Evolutionary conservation across 257 asterid species (phyloP).

Genomic region (Ballota nigra): DNA sequence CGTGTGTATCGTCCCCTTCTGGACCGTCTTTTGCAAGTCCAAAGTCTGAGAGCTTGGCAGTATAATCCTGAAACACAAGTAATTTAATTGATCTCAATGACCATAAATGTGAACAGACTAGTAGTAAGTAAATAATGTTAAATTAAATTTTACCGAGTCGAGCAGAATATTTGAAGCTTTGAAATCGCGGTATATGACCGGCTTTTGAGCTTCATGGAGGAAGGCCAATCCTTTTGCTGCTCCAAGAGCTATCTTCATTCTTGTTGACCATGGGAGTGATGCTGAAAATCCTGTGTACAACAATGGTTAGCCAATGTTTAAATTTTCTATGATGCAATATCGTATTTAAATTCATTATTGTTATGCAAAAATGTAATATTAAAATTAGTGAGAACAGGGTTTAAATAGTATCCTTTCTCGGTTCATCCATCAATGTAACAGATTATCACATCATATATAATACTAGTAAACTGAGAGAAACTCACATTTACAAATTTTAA

Average conservation of each 20-base stretch:
- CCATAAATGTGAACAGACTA: neutral
- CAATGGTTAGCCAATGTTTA: neutral
- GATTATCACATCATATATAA: too few species aligned
- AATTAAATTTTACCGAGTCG: slow-evolving; percentile 54
- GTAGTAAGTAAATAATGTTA: too few species aligned
- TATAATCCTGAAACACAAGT: slow-evolving; percentile 55
- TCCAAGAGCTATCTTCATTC: slow-evolving; percentile 86
- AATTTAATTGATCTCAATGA: neutral
- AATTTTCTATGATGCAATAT: too few species aligned
- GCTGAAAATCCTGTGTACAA: slow-evolving; percentile 64
- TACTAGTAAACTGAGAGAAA: too few species aligned
- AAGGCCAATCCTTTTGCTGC: slow-evolving; percentile 92
- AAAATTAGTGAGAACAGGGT: too few species aligned
- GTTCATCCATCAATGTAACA: too few species aligned
- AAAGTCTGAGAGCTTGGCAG: slow-evolving; percentile 82
- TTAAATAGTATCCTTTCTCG: too few species aligned
- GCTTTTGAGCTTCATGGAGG: slow-evolving; percentile 89
- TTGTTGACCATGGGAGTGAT: slow-evolving; percentile 85
- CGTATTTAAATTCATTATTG: too few species aligned
- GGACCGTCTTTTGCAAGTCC: slow-evolving; percentile 96
- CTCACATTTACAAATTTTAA: too few species aligned
- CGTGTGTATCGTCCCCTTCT: slow-evolving; percentile 89
- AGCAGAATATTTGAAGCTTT: slow-evolving; percentile 84
- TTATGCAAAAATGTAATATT: too few species aligned
- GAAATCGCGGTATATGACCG: slow-evolving; percentile 86